Base-by-base conservation (phyloP, 2,329 filamentous ascomycete genomes). In the Epichloe bromicola region DNA sequence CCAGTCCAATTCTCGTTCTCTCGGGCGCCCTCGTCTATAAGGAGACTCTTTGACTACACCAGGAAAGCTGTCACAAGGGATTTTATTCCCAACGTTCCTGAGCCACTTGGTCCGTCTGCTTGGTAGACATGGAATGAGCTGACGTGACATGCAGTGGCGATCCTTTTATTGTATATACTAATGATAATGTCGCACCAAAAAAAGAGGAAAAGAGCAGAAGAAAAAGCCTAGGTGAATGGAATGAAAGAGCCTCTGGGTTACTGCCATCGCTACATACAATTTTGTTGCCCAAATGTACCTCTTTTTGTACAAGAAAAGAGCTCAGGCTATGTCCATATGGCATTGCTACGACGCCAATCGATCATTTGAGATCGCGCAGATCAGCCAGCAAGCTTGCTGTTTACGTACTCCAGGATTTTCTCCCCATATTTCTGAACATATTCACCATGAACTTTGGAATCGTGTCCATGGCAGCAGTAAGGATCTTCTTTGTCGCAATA, bases 401-500 rank as follows among this genome's bases (percentile, higher is more conserved):
- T 12, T n/a, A 51, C 41, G 10, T 46, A 51, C 1, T 26, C 3
- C 19, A 46, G 10, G 4, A 37, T 23, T 11, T 17, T 2, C 11
- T 26, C 11, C 4, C 26, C 37, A 14, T 51, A 46, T 1, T 3
- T 40, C 1, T 2, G 15, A 20, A 51, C 49, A 14, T 51, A 51
- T 10, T 4, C 6, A 1, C 7, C 19, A 14, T 51, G 49, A 17
- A 10, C 15, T 20, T 4, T 8, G 7, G 7, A 7, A 19, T 46
- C 37, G 10, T 20, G 7, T 8, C 81, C 82, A 41, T 75, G 80
- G 65, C 79, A 85, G 72, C 82, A 85, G 67, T 81, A 84, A 0
- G 80, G 80, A 55, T 85, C 81, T 3, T 74, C 60, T 4, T 74
- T 67, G 57, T 85, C 81, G 63, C 82, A 85, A 70, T 84, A 85